These are phyloP conservation scores for Neonectria hederae DNA, from an alignment of 2,329 filamentous ascomycete species.

Conservation along the genomic window DNA sequence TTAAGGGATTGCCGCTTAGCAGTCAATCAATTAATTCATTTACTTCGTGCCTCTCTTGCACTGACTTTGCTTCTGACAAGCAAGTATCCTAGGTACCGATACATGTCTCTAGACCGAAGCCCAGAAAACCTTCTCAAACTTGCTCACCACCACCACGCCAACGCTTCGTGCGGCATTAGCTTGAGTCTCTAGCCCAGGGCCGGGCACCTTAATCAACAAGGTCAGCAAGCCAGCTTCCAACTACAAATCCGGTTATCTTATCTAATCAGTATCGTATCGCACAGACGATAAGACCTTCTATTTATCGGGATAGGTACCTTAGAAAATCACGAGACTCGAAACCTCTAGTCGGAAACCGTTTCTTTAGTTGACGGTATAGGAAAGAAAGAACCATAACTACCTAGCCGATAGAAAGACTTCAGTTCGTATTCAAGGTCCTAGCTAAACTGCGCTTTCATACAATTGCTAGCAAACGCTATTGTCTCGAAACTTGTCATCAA, in stretches of 20 bases:
- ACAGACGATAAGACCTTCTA: background rate
- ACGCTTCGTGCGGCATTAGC: conserved; percentile 14
- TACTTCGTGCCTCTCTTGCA: background rate
- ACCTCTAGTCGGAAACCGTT: background rate
- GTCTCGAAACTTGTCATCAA: background rate
- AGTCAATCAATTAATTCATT: background rate
- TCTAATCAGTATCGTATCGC: background rate
- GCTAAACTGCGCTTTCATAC: background rate
- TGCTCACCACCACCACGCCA: conserved; percentile 48
- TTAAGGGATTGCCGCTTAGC: background rate
- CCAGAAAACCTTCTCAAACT: conserved; percentile 62
- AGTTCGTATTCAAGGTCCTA: background rate
- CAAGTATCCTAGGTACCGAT: conserved; percentile 48
- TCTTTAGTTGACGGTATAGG: background rate
- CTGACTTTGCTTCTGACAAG: background rate
- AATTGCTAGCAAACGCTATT: background rate
- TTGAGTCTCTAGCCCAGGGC: background rate
- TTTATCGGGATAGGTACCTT: too few species aligned
- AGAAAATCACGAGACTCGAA: background rate
- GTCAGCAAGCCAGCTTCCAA: too few species aligned
- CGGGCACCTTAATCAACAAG: background rate
- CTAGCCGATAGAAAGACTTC: background rate
- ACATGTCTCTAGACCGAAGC: conserved; percentile 38
- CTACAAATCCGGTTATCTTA: background rate
- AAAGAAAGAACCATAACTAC: background rate